Percentiles rank a stretch among this genome's conserved stretches.
These are phyloP conservation scores for Hypoxylon rubiginosum DNA, from an alignment of 2,329 filamentous ascomycete genomes.

Conservation along the genomic window DNA sequence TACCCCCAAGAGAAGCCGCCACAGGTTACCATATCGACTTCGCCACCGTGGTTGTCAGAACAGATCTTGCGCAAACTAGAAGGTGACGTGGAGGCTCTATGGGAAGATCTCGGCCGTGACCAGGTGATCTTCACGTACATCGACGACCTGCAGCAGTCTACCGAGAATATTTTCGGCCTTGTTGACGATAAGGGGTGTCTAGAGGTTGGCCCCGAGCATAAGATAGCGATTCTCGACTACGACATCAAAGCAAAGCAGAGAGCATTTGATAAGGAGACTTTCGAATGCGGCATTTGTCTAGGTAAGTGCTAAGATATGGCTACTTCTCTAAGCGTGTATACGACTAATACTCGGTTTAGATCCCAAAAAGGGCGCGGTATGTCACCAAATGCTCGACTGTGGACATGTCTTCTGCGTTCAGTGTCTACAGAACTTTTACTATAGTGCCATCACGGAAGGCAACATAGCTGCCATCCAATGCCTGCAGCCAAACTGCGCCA, in stretches of 20 bases:
- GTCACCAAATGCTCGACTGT: slow-evolving; percentile 86
- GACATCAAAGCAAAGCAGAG: slow-evolving; percentile 80
- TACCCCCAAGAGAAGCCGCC: slow-evolving; percentile 71
- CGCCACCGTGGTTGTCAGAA: slow-evolving; percentile 69
- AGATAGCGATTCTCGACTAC: slow-evolving; percentile 81
- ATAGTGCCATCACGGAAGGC: slow-evolving; percentile 86
- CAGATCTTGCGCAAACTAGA: slow-evolving; percentile 64
- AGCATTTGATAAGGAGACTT: slow-evolving; percentile 86
- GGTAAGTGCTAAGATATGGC: slow-evolving; percentile 56
- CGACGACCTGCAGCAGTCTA: slow-evolving; percentile 71
- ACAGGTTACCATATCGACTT: slow-evolving; percentile 63
- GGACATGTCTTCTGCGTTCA: slow-evolving; percentile 90
- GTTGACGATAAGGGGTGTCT: slow-evolving; percentile 63
- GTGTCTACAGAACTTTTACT: slow-evolving; percentile 94
- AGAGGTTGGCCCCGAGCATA: slow-evolving; percentile 68
- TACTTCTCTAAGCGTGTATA: not conserved
- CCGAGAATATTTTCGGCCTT: slow-evolving; percentile 72
- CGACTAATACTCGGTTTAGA: slow-evolving; percentile 63
- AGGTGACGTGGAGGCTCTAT: slow-evolving; percentile 65
- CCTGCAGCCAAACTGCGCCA: slow-evolving; percentile 82
- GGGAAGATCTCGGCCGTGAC: slow-evolving; percentile 73
- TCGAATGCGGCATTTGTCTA: slow-evolving; percentile 88
- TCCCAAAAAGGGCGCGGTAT: slow-evolving; percentile 86
- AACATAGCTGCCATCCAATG: slow-evolving; percentile 85
- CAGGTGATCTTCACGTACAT: slow-evolving; percentile 74